Evolutionary conservation across 2,329 filamentous ascomycete genomes (phyloP), one percentile per base, ranked within the genome.

Genomic region (Verticillium alfalfae): DNA sequence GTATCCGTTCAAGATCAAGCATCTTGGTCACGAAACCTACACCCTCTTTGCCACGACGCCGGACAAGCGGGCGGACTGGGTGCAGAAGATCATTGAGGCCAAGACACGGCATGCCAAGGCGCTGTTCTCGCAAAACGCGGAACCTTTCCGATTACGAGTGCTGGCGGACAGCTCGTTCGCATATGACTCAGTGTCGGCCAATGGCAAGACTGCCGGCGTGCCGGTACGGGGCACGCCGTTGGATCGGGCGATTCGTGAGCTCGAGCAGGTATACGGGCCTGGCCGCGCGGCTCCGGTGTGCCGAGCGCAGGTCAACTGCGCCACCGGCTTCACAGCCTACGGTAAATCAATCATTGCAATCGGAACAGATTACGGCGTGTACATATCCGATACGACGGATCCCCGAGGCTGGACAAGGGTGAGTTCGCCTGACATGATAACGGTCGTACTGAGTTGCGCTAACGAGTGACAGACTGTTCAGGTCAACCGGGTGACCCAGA

Each of bases 1-100:
- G 68, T 99, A 93, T 72, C 95, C 96, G 0, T 99, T 99, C 85
- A 88, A 88, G 67, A 87, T 99, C 72, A 97, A 97, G 78, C 95
- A 99, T 77, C 84, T 99, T 22, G 95, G 96, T 13, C 91, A 96
- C 57, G 93, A 97, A 67, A 88, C 92, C 0, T 98, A 97, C 73
- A 97, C 91, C 0, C 80, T 99, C 1, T 98, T 96, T 72, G 93
- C 94, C 0, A 85, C 89, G 6, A 89, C 87, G 1, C 85, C 88
- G 2, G 84, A 89, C 64, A 90, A 88, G 68, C 85, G 95, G 62
- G 82, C 87, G 64, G 92, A 96, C 57, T 99, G 96, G 96, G 96
- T 92, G 70, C 87, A 88, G 66, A 96, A 93, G 76, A 96, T 99
- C 68, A 89, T 96, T 56, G 90, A 96, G 74, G 95, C 95, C 37